Percentiles rank a stretch among this genome's conserved stretches.
Conservation (phyloP, 1,284 basidiomycete species). For the Ganoderma lucidum region DNA sequence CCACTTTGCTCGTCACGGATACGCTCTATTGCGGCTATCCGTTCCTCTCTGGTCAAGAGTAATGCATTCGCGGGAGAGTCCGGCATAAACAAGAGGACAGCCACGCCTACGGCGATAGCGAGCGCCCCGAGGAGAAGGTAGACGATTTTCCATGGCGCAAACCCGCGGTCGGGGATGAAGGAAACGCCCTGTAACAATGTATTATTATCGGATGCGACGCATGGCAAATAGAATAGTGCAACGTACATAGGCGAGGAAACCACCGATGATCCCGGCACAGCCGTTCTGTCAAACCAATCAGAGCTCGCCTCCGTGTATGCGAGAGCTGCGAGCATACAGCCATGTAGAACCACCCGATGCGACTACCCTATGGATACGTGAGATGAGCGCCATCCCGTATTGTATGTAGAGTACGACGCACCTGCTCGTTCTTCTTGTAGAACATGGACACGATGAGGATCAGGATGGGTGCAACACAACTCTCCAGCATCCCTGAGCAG, state of each 20-base stretch:
- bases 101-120: constrained; percentile 65
- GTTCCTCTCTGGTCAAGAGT: constrained; percentile 67
- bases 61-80: constrained; percentile 71
- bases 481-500: constrained; percentile 67
- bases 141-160: constrained; percentile 71
- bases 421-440: constrained; percentile 77
- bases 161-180: constrained; percentile 54
- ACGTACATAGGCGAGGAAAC: constrained; percentile 64
- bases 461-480: constrained; percentile 69
- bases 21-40: constrained; percentile 70
- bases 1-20: constrained; percentile 76
- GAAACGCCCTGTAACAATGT: constrained; percentile 53
- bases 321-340: constrained; percentile 51
- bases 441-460: constrained; percentile 75
- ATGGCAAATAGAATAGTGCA: background rate
- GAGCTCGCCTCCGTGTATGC: background rate
- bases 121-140: constrained; percentile 70
- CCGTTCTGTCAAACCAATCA: constrained; percentile 35
- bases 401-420: constrained; percentile 20
- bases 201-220: background rate
- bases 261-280: constrained; percentile 68
- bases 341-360: constrained; percentile 75
- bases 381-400: constrained; percentile 12
- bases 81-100: constrained; percentile 69
- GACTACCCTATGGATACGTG: constrained; percentile 48